Evolutionary conservation across 441 rosid species (phyloP).

Genomic region (Euphorbia schlechtendalii): DNA sequence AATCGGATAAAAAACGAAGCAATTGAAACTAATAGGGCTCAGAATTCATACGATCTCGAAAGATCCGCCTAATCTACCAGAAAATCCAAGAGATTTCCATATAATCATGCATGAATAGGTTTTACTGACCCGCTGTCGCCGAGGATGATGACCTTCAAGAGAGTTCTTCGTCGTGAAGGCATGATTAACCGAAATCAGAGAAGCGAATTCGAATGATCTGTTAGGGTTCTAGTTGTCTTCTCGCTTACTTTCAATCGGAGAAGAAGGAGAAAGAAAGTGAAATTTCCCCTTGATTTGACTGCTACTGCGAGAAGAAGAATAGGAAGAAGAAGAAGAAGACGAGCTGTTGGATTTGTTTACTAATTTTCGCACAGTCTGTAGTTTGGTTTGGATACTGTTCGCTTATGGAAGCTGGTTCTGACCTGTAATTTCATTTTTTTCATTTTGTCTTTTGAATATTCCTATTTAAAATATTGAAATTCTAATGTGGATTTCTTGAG

Average conservation of each 20-base stretch:
- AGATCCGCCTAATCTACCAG: conserved; percentile 15
- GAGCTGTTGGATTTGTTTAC: background rate
- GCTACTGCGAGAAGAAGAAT: conserved; percentile 9
- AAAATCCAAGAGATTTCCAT: conserved; percentile 7
- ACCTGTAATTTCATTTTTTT: conserved; percentile 18
- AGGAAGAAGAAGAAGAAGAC: no score
- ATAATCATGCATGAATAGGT: background rate
- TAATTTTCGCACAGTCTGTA: no score
- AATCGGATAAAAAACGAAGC: background rate
- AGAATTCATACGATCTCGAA: conserved; percentile 13
- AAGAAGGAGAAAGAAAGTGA: background rate
- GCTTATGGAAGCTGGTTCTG: conserved; percentile 16
- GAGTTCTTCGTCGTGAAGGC: conserved; percentile 87
- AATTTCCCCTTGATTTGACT: background rate
- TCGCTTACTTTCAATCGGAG: background rate
- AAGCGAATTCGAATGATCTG: conserved; percentile 10
- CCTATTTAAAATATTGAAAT: background rate
- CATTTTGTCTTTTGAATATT: background rate
- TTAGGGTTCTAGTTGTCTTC: background rate
- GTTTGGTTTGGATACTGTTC: background rate
- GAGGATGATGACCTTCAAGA: conserved; percentile 83
- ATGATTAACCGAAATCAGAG: conserved; percentile 18
- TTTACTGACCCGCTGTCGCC: conserved; percentile 78
- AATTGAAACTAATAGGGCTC: background rate
- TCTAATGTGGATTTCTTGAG: no score